phyloP scores from a whole-genome alignment of 257 asterid species.

The Linderniella brevidens region DNA sequence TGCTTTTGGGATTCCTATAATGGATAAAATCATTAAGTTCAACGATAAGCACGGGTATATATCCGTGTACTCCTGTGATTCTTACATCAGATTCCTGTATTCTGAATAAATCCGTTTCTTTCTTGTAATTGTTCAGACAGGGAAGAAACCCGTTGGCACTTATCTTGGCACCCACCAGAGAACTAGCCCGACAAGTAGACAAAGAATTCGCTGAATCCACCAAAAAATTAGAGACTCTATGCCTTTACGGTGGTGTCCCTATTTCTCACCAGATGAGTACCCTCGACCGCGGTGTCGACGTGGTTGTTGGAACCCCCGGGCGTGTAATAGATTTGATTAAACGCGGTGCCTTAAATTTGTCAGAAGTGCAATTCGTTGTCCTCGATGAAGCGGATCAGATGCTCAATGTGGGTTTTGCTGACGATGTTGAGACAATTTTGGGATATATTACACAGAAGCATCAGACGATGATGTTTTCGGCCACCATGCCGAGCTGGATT shows the following conservation, averaged over 20 bases:
- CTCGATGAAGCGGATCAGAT: slow-evolving; percentile 98
- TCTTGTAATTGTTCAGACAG: slow-evolving; percentile 28
- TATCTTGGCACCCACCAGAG: slow-evolving; percentile 86
- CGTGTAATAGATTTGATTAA: slow-evolving; percentile 76
- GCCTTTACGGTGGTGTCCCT: slow-evolving; percentile 88
- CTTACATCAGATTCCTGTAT: slow-evolving; percentile 1
- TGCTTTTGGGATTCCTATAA: slow-evolving; percentile 72
- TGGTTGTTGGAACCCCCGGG: slow-evolving; percentile 90
- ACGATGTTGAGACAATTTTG: slow-evolving; percentile 76
- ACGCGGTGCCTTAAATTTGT: slow-evolving; percentile 64
- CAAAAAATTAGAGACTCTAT: slow-evolving; percentile 49
- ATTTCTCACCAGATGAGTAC: slow-evolving; percentile 65
- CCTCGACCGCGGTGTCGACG: slow-evolving; percentile 75
- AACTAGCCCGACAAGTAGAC: slow-evolving; percentile 87
- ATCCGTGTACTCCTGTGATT: not conserved
- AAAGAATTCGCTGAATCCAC: slow-evolving; percentile 80
- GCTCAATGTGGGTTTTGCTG: slow-evolving; percentile 98
- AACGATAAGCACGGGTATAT: slow-evolving; percentile 67
- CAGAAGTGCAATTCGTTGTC: slow-evolving; percentile 66
- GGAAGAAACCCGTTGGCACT: slow-evolving; percentile 76
- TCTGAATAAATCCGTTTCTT: not conserved
- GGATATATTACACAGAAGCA: slow-evolving; percentile 60
- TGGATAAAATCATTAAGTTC: slow-evolving; percentile 55
- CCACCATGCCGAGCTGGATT: slow-evolving; percentile 95
- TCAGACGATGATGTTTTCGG: slow-evolving; percentile 97